Percentiles rank a stretch among this genome's conserved stretches.
Evolutionary conservation across 2,329 filamentous ascomycete species (phyloP).

Genomic region (Mariannaea sp.): DNA sequence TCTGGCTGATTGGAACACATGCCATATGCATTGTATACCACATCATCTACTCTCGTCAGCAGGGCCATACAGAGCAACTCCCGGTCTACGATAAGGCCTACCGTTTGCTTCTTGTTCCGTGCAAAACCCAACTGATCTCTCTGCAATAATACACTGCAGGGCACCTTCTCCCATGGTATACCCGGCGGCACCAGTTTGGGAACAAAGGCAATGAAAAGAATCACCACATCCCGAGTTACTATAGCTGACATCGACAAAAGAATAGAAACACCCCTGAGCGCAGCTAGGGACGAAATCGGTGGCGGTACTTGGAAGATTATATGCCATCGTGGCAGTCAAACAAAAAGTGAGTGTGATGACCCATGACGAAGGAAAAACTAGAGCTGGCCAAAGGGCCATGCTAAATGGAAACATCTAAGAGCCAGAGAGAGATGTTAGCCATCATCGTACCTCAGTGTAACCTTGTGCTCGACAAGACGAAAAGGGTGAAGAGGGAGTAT

Average conservation of each 20-base stretch:
- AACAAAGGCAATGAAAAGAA: constrained; percentile 68
- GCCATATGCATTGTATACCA: constrained; percentile 55
- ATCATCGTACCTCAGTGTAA: neutral
- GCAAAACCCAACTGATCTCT: constrained; percentile 57
- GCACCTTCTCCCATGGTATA: constrained; percentile 75
- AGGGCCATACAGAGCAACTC: neutral
- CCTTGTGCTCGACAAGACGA: no score
- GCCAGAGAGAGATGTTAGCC: constrained; percentile 14
- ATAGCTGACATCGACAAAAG: constrained; percentile 67
- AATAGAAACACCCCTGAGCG: constrained; percentile 63
- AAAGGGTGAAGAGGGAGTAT: no score
- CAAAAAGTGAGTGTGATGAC: constrained; percentile 39
- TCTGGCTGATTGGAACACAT: constrained; percentile 60
- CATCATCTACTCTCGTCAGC: constrained; percentile 41
- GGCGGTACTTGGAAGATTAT: constrained; percentile 46
- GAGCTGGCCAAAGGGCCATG: constrained; percentile 47
- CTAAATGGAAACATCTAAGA: constrained; percentile 49
- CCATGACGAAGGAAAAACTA: constrained; percentile 38
- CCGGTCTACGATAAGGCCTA: constrained; percentile 29
- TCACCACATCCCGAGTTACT: constrained; percentile 53
- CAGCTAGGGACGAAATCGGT: constrained; percentile 59
- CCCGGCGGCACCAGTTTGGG: constrained; percentile 60
- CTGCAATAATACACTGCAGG: constrained; percentile 67
- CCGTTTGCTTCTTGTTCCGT: constrained; percentile 47
- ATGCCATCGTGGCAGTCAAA: constrained; percentile 33